Conservation (phyloP, 2,329 filamentous ascomycete species). For the Chaetomiaceae sp. region DNA sequence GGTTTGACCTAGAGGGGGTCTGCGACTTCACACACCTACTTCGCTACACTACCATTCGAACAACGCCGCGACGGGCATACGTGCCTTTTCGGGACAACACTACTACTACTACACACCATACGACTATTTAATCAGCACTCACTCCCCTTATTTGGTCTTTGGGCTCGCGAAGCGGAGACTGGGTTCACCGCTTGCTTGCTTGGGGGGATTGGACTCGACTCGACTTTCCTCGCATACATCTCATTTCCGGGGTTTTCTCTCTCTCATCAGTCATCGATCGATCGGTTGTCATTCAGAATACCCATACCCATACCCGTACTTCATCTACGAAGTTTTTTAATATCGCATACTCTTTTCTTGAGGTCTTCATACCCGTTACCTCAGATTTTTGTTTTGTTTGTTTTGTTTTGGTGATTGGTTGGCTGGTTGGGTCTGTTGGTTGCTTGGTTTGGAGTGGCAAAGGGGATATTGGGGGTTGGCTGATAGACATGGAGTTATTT, state of each 20-base stretch:
- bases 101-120: neutral
- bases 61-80: too few species aligned
- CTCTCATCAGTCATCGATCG: conserved; percentile 1
- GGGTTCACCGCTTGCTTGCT: neutral
- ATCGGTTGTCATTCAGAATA: too few species aligned
- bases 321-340: conserved; percentile 18
- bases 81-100: neutral
- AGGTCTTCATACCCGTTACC: neutral
- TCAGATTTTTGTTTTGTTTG: neutral
- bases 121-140: conserved; percentile 4
- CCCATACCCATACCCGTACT: conserved; percentile 5
- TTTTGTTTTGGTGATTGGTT: too few species aligned
- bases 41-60: too few species aligned
- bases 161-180: neutral
- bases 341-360: conserved; percentile 17
- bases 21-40: too few species aligned
- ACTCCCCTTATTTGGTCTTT: too few species aligned
- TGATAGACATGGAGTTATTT: conserved; percentile 16
- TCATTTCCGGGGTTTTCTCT: neutral
- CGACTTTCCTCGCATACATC: neutral
- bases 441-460: too few species aligned
- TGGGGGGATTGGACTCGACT: neutral
- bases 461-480: too few species aligned
- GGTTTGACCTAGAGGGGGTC: too few species aligned
- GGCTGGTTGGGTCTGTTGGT: too few species aligned